phyloP scores from a whole-genome alignment of 768 basidiomycete genomes.

The Tricholomella constricta region DNA sequence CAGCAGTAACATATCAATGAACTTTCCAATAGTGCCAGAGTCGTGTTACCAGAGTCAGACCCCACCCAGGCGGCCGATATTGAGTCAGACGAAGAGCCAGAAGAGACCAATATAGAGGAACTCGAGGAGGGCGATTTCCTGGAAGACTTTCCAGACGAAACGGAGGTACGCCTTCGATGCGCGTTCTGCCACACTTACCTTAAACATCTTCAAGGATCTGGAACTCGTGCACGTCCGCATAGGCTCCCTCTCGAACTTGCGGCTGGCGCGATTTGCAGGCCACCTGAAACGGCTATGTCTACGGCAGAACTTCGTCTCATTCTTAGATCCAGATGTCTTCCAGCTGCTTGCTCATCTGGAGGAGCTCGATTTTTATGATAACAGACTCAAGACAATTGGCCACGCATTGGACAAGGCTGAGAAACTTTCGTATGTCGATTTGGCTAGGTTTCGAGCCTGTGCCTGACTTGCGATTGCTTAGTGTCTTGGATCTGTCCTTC shows the following conservation, averaged over 20 bases:
- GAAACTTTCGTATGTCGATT: constrained; percentile 54
- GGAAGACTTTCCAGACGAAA: constrained; percentile 80
- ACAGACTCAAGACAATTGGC: constrained; percentile 79
- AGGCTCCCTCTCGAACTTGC: constrained; percentile 64
- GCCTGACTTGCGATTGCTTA: constrained; percentile 30
- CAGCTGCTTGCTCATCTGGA: constrained; percentile 66
- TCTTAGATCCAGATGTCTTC: constrained; percentile 74
- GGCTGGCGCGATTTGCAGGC: constrained; percentile 69
- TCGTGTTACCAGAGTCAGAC: constrained; percentile 47
- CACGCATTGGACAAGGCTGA: constrained; percentile 60
- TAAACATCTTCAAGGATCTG: constrained; percentile 61
- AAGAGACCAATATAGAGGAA: constrained; percentile 40
- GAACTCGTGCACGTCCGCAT: constrained; percentile 84
- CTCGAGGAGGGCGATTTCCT: constrained; percentile 70
- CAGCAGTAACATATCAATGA: neutral
- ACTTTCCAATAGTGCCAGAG: constrained; percentile 38
- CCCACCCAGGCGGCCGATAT: constrained; percentile 31
- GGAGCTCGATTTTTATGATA: constrained; percentile 96
- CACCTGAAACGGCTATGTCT: constrained; percentile 78
- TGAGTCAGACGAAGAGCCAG: constrained; percentile 47
- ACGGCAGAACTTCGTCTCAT: constrained; percentile 80
- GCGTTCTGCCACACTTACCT: neutral
- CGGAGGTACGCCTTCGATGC: constrained; percentile 53
- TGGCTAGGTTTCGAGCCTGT: neutral
- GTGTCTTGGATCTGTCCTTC: constrained; percentile 91